A percentile compares a stretch with the other conserved stretches of the same genome.
Conservation (phyloP, 257 asterid genomes). For the Henckelia pumila region DNA sequence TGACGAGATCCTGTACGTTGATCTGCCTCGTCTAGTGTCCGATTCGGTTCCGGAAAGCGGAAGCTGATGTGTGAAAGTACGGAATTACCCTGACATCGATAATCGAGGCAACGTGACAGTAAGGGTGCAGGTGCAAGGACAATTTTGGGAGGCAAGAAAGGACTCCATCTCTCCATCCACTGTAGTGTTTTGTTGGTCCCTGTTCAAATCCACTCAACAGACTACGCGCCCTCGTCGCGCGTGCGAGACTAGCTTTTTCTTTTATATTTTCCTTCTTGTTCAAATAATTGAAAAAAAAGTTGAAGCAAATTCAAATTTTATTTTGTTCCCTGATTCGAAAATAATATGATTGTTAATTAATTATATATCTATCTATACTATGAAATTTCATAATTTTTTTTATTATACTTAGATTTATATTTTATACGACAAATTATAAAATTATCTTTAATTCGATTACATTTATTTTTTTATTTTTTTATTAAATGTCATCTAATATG, state of each 20-base stretch:
- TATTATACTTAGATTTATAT: no score
- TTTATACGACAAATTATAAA: no score
- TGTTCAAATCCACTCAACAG: conserved; percentile 25
- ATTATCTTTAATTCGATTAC: no score
- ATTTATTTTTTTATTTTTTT: no score
- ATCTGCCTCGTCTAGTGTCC: conserved; percentile 30
- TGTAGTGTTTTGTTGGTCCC: conserved; percentile 26
- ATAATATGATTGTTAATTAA: no score
- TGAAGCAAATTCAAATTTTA: no score
- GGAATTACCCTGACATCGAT: conserved; percentile 22
- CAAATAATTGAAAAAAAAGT: no score
- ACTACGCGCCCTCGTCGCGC: neutral
- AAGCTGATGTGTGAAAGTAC: conserved; percentile 21
- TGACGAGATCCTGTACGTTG: conserved; percentile 18
- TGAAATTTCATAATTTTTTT: no score
- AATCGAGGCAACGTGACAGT: neutral
- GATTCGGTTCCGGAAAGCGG: conserved; percentile 22
- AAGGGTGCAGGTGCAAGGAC: conserved; percentile 15
- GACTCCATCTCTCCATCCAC: conserved; percentile 22
- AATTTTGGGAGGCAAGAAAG: conserved; percentile 18
- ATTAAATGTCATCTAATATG: no score
- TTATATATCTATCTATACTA: no score
- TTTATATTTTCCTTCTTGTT: no score
- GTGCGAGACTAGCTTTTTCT: neutral
- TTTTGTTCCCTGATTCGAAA: no score